A percentile compares a stretch with the other conserved stretches of the same genome.
phyloP scores from a whole-genome alignment of 73 alveolate species.

The Paramecium sexaurelia region DNA sequence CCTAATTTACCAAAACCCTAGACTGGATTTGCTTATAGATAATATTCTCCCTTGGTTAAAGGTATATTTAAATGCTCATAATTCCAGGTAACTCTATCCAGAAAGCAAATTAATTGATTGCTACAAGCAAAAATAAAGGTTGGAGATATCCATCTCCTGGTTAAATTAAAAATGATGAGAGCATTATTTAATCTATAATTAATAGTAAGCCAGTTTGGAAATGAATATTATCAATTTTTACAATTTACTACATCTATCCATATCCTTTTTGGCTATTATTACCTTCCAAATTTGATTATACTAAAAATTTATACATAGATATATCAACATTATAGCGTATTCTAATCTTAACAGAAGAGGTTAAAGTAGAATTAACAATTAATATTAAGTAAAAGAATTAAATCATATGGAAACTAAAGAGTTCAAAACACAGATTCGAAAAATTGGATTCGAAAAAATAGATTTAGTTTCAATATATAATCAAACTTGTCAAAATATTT shows the following conservation, averaged over 20 bases:
- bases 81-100: background rate
- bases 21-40: slow-evolving; percentile 1
- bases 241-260: slow-evolving; percentile 12
- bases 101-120: background rate
- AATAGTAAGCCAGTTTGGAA: slow-evolving; percentile 52
- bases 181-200: background rate
- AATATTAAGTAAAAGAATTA: background rate
- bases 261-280: background rate
- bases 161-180: background rate
- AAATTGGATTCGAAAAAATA: too few species aligned
- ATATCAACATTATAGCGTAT: background rate
- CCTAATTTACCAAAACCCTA: background rate
- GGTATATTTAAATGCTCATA: background rate
- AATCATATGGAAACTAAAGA: too few species aligned
- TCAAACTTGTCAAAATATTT: too few species aligned
- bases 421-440: too few species aligned
- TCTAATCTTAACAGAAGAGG: background rate
- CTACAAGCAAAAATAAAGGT: slow-evolving; percentile 11
- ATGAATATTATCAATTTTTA: slow-evolving; percentile 24
- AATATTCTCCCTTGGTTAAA: slow-evolving; percentile 26
- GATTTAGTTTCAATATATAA: too few species aligned
- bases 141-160: slow-evolving; percentile 61
- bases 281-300: background rate
- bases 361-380: background rate
- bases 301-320: too few species aligned